These are phyloP conservation scores for Mycena haematopus DNA, from an alignment of 768 basidiomycete genomes.

Conservation along the genomic window DNA sequence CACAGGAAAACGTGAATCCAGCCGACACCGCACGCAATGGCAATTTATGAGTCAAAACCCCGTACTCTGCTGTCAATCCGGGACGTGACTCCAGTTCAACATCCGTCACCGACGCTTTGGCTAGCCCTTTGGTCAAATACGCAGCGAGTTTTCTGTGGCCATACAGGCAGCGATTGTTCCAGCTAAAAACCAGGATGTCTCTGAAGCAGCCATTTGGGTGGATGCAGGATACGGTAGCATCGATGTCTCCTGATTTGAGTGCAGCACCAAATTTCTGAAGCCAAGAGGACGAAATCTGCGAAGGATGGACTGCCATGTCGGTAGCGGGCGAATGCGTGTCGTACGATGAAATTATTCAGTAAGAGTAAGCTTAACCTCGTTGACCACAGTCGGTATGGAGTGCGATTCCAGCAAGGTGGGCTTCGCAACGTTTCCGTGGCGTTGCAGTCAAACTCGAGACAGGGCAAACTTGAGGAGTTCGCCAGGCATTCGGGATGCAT, in stretches of 20 bases:
- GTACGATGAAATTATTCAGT: neutral
- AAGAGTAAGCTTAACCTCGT: neutral
- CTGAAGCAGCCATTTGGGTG: slow-evolving; percentile 24
- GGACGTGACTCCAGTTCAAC: slow-evolving; percentile 8
- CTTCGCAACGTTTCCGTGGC: too few species aligned
- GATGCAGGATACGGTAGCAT: slow-evolving; percentile 6
- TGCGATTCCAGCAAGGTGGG: too few species aligned
- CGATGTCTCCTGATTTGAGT: slow-evolving; percentile 5
- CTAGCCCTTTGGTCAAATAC: slow-evolving; percentile 22
- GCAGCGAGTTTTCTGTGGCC: slow-evolving; percentile 25
- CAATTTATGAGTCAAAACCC: slow-evolving; percentile 11
- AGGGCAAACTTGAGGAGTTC: too few species aligned
- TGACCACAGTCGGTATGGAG: neutral
- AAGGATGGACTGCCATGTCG: slow-evolving; percentile 2
- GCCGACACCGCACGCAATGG: slow-evolving; percentile 23
- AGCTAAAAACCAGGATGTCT: slow-evolving; percentile 32
- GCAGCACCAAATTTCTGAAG: slow-evolving; percentile 8
- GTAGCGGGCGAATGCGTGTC: neutral
- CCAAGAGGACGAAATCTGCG: slow-evolving; percentile 22
- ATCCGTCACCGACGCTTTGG: neutral
- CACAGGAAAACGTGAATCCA: slow-evolving; percentile 31
- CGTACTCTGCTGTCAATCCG: slow-evolving; percentile 21
- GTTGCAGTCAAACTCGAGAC: too few species aligned
- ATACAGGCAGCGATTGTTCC: slow-evolving; percentile 29
- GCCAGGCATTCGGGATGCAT: too few species aligned